Conservation (phyloP, 768 basidiomycete species). For the Lyophyllum semitale region DNA sequence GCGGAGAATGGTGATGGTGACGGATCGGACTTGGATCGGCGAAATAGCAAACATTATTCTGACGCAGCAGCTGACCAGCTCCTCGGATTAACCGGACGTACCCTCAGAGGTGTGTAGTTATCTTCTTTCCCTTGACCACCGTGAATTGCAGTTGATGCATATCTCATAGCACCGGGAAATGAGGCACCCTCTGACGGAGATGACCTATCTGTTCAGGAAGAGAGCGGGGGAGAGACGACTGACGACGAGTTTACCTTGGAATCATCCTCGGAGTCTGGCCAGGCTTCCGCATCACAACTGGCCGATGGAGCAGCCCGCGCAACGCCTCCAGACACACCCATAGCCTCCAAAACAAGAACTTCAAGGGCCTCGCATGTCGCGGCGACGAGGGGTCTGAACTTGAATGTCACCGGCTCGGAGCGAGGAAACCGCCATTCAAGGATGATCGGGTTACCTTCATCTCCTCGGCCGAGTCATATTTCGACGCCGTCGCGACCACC, state of each 20-base stretch:
- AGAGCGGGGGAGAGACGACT: slow-evolving; percentile 74
- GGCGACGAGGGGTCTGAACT: slow-evolving; percentile 70
- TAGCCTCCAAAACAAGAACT: slow-evolving; percentile 37
- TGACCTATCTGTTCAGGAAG: slow-evolving; percentile 65
- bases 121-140: slow-evolving; percentile 14
- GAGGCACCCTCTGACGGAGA: slow-evolving; percentile 74
- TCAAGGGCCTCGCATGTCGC: slow-evolving; percentile 63
- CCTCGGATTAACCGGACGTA: slow-evolving; percentile 75
- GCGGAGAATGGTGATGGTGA: slow-evolving; percentile 26
- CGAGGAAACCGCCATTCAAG: slow-evolving; percentile 65
- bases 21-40: slow-evolving; percentile 48
- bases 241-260: slow-evolving; percentile 57
- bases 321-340: slow-evolving; percentile 44
- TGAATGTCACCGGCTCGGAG: slow-evolving; percentile 51
- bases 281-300: slow-evolving; percentile 28
- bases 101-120: slow-evolving; percentile 56
- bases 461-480: slow-evolving; percentile 44
- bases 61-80: slow-evolving; percentile 82
- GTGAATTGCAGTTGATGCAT: slow-evolving; percentile 13
- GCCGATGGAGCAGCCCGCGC: slow-evolving; percentile 30
- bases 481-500: slow-evolving; percentile 36
- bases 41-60: slow-evolving; percentile 85
- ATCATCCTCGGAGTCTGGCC: slow-evolving; percentile 47
- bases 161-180: slow-evolving; percentile 45
- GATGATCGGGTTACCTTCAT: slow-evolving; percentile 63